Evolutionary conservation across 495 filamentous ascomycete genomes (phyloP), one percentile per base, ranked within the genome.

Genomic region (Podospora appendiculata): DNA sequence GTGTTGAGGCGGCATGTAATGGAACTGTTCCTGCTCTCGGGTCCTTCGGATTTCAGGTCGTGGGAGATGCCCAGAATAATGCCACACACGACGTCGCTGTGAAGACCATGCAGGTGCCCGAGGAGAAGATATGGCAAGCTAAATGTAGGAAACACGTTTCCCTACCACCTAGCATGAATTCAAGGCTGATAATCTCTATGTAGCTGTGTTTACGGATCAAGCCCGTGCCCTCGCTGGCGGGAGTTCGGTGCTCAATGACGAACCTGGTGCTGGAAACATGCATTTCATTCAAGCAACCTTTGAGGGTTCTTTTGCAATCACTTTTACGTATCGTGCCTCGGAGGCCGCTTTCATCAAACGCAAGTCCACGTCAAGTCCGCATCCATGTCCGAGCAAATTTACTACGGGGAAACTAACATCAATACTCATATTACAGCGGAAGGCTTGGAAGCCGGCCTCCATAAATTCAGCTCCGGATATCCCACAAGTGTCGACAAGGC

Each of bases 241-340:
- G 35, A 67, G 83, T 47, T 84, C 90, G 4, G 71, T 77, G 17
- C 74, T 95, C 48, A 66, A 74, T 14, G 80, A 91, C 49, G 59
- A 70, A 0, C 80, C 86, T 34, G 80, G 79, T 9, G 51, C 71
- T 25, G 91, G 90, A 9, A 95, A 95, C 61, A 57, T 89, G 17
- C 91, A 96, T 58, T 70, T 92, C 44, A 78, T 96, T 32, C 91
- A 96, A 68, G 94, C 94, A 65, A 79, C 88, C 2, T 96, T 95
- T 65, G 77, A 86, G 58, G 91, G 91, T 0, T 56, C 82, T 11
- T 96, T 96, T 65, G n/a, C n/a, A n/a, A n/a, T n/a, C n/a, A n/a
- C n/a, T n/a, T n/a, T n/a, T n/a, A n/a, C n/a, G n/a, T n/a, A n/a
- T n/a, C n/a, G n/a, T n/a, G n/a, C n/a, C n/a, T n/a, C n/a, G n/a